Evolutionary conservation across 306 rosid species (phyloP), one percentile per base, ranked within the genome.

Genomic region (Cicer bijugum): DNA sequence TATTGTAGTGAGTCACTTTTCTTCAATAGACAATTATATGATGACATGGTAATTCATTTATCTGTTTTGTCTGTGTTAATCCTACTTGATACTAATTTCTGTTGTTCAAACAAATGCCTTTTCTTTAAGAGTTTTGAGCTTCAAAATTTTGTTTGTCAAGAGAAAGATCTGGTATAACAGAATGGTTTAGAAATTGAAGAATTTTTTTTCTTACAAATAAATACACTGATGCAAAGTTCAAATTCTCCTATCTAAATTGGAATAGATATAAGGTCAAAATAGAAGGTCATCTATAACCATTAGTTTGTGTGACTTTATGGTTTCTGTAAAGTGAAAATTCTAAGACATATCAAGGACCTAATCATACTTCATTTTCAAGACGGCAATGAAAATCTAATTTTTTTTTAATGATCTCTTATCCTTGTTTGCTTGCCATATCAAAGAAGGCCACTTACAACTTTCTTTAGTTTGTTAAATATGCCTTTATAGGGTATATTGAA

Each of bases 111-210:
- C 43, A 28, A 52, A 51, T 19, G 19, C 14, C 58, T 42, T 63
- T 65, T 52, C 35, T 19, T 40, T 57, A 57, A 57, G 40, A 61
- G 67, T 51, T 51, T 71, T 52, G 12, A 56, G 62, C 45, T 76
- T 56, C 45, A 40, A 10, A 15, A 11, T 10, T 20, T 6, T 58
- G 40, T 15, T 33, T 76, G 75, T 44, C 61, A 44, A 67, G 50
- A 67, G 59, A 8, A 35, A 56, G 1, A 37, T 42, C 43, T 12
- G 56, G 33, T 28, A 15, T 43, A 56, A 46, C 14, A 65, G 43
- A 44, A 56, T 67, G 60, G 38, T 17, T 67, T 76, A 35, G 75
- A 76, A 16, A 67, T n/a, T 63, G 55, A 42, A 55, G 20, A 23
- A 5, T 20, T 23, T 28, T 28, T 28, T 23, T 2, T 8, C 40